Evolutionary conservation across 495 filamentous ascomycete genomes (phyloP), one percentile per base, ranked within the genome.

Genomic region (Daldinia concentrica): DNA sequence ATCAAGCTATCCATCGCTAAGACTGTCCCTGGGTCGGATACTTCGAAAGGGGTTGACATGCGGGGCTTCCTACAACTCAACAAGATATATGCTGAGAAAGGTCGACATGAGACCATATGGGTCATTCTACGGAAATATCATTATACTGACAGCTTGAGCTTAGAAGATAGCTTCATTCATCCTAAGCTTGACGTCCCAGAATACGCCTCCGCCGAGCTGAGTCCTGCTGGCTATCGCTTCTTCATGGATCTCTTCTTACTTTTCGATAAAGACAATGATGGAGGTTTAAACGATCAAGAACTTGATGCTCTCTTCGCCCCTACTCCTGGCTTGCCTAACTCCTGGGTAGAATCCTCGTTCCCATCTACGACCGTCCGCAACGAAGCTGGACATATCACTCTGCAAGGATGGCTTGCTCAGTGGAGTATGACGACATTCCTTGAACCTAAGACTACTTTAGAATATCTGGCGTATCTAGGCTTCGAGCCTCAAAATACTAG

Each of bases 341-440:
- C 90, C 0, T 99, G 95, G 95, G 82, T 88, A 0, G 93, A 95
- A 60, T 90, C 91, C 14, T 87, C 83, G 6, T 99, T 99, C 76
- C 96, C 95, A 6, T 95, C 92, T 3, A 96, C 92, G 4, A 97
- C 96, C 12, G 94, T 98, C 15, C 90, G 93, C 37, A 98, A 97
- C 77, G 95, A 99, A 80, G 93, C 93, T 9, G 94, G 95, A 1
- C 87, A 98, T 79, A 94, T 99, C 69, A 99, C 95, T 3, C 86
- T 98, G 2, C 95, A 99, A 79, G 95, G 95, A 4, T 99, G 95
- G 95, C 86, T 99, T 17, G 96, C 95, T 4, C 95, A 99, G 71
- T 99, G 95, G 95, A 97, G 93, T 79, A 99, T 99, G 95, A 99
- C 96, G 0, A 99, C 95, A 2, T 99, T 98, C 74, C 87, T 94